These are phyloP conservation scores for Pogostemon cablin DNA, from an alignment of 257 asterid genomes.

Conservation along the genomic window DNA sequence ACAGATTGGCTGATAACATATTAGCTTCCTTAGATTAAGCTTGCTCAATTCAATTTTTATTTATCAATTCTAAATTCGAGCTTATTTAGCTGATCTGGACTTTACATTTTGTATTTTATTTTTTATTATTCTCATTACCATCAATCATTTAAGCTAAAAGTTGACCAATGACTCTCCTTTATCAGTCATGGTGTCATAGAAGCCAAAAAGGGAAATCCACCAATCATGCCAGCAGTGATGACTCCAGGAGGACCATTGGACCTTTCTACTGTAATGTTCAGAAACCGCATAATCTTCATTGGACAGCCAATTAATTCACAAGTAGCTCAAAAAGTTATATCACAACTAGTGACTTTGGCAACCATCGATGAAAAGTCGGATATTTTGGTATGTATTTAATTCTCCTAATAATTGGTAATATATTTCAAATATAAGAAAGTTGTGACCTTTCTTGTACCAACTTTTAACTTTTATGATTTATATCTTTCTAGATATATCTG, in stretches of 20 bases:
- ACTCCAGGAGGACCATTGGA: conserved; percentile 95
- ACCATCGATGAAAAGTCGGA: conserved; percentile 91
- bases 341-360: conserved; percentile 94
- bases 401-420: conserved; percentile 9
- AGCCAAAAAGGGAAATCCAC: conserved; percentile 89
- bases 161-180: conserved; percentile 25
- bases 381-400: conserved; percentile 62
- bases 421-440: conserved; percentile 13
- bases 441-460: conserved; percentile 8
- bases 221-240: conserved; percentile 91
- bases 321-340: conserved; percentile 93
- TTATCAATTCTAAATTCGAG: background rate
- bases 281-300: conserved; percentile 89
- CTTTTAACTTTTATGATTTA: conserved; percentile 25
- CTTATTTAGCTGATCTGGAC: conserved; percentile 21
- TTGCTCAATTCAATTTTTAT: conserved; percentile 6
- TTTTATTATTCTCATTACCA: background rate
- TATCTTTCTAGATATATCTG: conserved; percentile 67
- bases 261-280: conserved; percentile 83
- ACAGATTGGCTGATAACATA: background rate
- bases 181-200: conserved; percentile 68
- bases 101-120: conserved; percentile 8
- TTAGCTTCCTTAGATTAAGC: background rate
- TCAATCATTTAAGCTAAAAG: conserved; percentile 10
- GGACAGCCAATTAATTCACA: conserved; percentile 82